phyloP scores from a whole-genome alignment of 257 asterid genomes.

The Jacaranda mimosifolia region DNA sequence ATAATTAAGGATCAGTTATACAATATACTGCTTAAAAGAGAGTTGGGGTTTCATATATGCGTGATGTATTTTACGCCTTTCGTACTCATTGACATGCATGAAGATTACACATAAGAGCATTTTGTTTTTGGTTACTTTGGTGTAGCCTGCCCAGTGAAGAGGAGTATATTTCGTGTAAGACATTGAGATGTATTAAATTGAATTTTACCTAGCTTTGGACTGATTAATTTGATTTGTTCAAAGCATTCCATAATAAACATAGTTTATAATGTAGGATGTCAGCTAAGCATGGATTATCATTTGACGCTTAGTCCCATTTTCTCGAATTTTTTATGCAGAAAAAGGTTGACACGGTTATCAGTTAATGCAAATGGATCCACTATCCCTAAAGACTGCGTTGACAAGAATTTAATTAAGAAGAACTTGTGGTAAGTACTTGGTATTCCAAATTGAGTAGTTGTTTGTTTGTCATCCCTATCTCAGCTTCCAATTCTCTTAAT shows the following conservation, averaged over 20 bases:
- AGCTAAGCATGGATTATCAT: conserved; percentile 17
- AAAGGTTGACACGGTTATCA: conserved; percentile 79
- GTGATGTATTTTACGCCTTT: conserved; percentile 5
- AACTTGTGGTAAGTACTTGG: conserved; percentile 66
- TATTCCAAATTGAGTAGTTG: conserved; percentile 15
- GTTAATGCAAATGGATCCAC: conserved; percentile 89
- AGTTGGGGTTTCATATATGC: not conserved
- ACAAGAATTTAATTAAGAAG: conserved; percentile 80
- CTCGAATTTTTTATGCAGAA: conserved; percentile 55
- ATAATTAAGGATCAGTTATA: conserved; percentile 20
- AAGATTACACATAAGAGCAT: not conserved
- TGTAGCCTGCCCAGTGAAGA: not conserved
- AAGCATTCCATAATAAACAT: conserved; percentile 23
- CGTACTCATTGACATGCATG: conserved; percentile 4
- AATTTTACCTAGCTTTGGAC: conserved; percentile 8
- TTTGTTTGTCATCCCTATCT: conserved; percentile 23
- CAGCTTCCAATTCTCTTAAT: not conserved
- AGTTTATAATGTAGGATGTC: conserved; percentile 5
- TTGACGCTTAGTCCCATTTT: conserved; percentile 20
- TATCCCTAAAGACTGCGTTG: conserved; percentile 76
- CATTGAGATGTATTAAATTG: not conserved
- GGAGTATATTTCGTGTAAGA: conserved; percentile 22
- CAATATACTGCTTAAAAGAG: not conserved
- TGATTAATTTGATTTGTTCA: not conserved
- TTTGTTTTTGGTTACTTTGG: conserved; percentile 21